Base-by-base conservation (phyloP, 176 grass and related monocot genomes). In the Stipa capillata region DNA sequence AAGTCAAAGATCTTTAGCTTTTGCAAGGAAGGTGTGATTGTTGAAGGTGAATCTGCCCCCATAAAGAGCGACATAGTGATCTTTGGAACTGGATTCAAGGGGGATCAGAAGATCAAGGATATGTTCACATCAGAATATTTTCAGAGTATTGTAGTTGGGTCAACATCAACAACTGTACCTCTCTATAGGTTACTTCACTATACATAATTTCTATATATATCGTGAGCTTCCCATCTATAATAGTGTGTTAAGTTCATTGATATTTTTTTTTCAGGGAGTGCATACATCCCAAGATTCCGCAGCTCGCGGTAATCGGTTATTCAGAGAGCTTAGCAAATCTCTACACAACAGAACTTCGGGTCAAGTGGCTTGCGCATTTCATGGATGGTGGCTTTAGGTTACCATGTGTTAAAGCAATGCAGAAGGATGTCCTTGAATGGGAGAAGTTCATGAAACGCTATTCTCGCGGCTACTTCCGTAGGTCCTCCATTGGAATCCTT, bases 231-330 rank as follows among this genome's bases (percentile, higher is more conserved):
- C 1, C 0, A 54, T 52, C 1, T 23, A 4, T 4, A 9, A 52
- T n/a, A 28, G n/a, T 65, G 14, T 35, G 20, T 21, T 83, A 4
- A 33, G 8, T 14, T 39, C 25, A n/a, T 16, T 43, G 8, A 42
- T 5, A n/a, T n/a, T n/a, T n/a, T n/a, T 34, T 20, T 18, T 24
- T 17, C 78, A 90, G 84, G 84, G 79, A 86, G 77, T 83, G 73
- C 78, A 87, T 90, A 58, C 88, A 90, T 21, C 88, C 88, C 2
- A 69, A 69, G 37, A 86, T 90, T 58, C 88, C 88, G 0, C 83
- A 90, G 51, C 73, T 90, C 15, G 88, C 73, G 2, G 61, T 90
- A n/a, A 16, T 90, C 0, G 83, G 83, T n/a, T 90, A 90, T 43
- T 77, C 78, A 2, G 83, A 90, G 44, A 90, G 88, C 66, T 45